phyloP scores from a whole-genome alignment of 352 stramenopile species.

The Lagenidium sp. region DNA sequence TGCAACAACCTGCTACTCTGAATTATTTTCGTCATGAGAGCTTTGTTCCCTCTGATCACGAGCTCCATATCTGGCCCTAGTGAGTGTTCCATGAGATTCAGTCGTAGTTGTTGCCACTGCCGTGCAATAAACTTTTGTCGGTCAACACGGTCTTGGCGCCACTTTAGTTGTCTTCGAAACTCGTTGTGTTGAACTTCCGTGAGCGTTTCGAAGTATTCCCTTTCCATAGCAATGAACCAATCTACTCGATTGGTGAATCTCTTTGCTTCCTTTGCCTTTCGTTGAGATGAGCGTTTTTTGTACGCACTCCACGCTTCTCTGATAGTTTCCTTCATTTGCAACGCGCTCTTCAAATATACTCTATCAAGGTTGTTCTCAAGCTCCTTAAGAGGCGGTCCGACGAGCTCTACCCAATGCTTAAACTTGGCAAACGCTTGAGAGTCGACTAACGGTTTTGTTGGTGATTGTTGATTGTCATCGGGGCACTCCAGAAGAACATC shows the following conservation, averaged over 20 bases:
- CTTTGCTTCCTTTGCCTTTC: conserved; percentile 30
- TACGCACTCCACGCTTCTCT: conserved; percentile 35
- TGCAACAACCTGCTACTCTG: too few relatives aligned
- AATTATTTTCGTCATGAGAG: background rate
- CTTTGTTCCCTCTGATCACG: conserved; percentile 1
- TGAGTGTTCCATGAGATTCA: conserved; percentile 18
- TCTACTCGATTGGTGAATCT: conserved; percentile 26
- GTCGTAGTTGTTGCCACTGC: conserved; percentile 35
- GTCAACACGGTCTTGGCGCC: conserved; percentile 54
- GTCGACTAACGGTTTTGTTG: conserved; percentile 4
- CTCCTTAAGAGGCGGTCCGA: conserved; percentile 58
- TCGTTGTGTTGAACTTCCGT: conserved; percentile 32
- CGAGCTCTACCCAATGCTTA: conserved; percentile 52
- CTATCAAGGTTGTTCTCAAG: conserved; percentile 52
- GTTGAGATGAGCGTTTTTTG: conserved; percentile 28
- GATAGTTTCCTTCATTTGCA: conserved; percentile 44
- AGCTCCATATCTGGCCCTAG: conserved; percentile 3
- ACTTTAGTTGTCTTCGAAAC: conserved; percentile 50
- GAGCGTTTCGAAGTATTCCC: conserved; percentile 25
- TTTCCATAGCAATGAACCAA: conserved; percentile 32
- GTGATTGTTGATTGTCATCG: background rate
- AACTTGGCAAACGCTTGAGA: conserved; percentile 33
- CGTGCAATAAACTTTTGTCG: conserved; percentile 51
- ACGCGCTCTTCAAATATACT: conserved; percentile 40
- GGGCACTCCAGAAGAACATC: conserved; percentile 39